Conservation (phyloP, 352 stramenopile genomes). For the Phytophthora melonis region DNA sequence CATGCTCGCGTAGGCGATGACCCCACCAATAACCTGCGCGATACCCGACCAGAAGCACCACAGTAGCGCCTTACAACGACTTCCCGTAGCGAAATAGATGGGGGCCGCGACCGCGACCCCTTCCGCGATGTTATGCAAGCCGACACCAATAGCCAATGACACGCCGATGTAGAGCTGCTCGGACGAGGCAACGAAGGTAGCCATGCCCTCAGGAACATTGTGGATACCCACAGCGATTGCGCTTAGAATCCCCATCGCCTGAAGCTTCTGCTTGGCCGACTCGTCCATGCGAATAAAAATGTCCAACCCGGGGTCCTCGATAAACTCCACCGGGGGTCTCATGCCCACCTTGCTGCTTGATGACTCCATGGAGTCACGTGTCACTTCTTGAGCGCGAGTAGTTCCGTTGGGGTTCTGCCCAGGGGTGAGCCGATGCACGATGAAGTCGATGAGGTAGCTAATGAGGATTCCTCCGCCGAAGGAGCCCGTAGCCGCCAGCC, state of each 20-base stretch:
- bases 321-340: conserved; percentile 40
- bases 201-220: conserved; percentile 97
- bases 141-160: conserved; percentile 93
- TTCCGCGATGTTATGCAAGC: conserved; percentile 97
- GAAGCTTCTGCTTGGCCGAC: conserved; percentile 62
- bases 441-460: conserved; percentile 53
- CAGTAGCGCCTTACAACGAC: conserved; percentile 90
- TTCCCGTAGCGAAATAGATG: conserved; percentile 97
- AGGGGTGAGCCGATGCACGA: conserved; percentile 52
- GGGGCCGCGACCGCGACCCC: conserved; percentile 95
- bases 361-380: conserved; percentile 33
- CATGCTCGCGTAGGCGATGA: conserved; percentile 72
- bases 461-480: conserved; percentile 86
- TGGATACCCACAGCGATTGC: conserved; percentile 95
- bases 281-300: conserved; percentile 56
- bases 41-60: conserved; percentile 93
- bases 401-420: conserved; percentile 45
- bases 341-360: conserved; percentile 30
- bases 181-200: conserved; percentile 93
- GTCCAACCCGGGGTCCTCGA: conserved; percentile 33
- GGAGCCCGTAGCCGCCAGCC: conserved; percentile 78
- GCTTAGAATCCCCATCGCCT: conserved; percentile 92
- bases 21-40: conserved; percentile 91
- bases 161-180: conserved; percentile 88
- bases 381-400: conserved; percentile 34